Evolutionary conservation across 1,139 yeast genomes (phyloP).

Genomic region (Debaryomyces coudertii): DNA sequence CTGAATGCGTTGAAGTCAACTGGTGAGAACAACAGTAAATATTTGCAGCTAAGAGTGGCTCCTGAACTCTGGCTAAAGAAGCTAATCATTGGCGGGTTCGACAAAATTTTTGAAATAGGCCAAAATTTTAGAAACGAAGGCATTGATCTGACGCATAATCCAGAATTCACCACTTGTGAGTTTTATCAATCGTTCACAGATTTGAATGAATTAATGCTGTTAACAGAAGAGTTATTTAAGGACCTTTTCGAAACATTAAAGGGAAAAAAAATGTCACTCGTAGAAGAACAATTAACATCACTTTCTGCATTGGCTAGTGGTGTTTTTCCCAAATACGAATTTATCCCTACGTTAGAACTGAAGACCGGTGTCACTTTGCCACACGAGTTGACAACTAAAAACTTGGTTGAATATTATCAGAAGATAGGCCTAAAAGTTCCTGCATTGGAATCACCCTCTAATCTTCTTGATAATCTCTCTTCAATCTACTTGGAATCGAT

Average conservation of each 20-base stretch:
- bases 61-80: slow-evolving; percentile 94
- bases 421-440: slow-evolving; percentile 42
- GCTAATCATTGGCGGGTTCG: slow-evolving; percentile 80
- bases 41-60: slow-evolving; percentile 76
- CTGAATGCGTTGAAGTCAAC: slow-evolving; percentile 49
- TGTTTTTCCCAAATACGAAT: slow-evolving; percentile 50
- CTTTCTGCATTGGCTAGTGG: slow-evolving; percentile 21
- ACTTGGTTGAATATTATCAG: slow-evolving; percentile 42
- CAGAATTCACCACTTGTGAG: slow-evolving; percentile 93
- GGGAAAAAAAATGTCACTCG: slow-evolving; percentile 14
- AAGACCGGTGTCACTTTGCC: slow-evolving; percentile 50
- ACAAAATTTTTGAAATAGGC: slow-evolving; percentile 85
- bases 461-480: slow-evolving; percentile 68
- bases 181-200: slow-evolving; percentile 82
- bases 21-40: slow-evolving; percentile 24
- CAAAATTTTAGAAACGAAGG: slow-evolving; percentile 90
- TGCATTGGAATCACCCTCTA: slow-evolving; percentile 49
- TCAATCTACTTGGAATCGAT: slow-evolving; percentile 67
- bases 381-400: slow-evolving; percentile 34
- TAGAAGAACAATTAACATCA: slow-evolving; percentile 19
- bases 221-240: slow-evolving; percentile 63
- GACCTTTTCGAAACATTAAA: slow-evolving; percentile 32
- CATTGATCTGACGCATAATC: slow-evolving; percentile 89
- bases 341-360: slow-evolving; percentile 57
- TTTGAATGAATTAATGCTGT: slow-evolving; percentile 63